phyloP scores from a whole-genome alignment of 2,329 filamentous ascomycete species.

The Aurifilum marmelostoma region DNA sequence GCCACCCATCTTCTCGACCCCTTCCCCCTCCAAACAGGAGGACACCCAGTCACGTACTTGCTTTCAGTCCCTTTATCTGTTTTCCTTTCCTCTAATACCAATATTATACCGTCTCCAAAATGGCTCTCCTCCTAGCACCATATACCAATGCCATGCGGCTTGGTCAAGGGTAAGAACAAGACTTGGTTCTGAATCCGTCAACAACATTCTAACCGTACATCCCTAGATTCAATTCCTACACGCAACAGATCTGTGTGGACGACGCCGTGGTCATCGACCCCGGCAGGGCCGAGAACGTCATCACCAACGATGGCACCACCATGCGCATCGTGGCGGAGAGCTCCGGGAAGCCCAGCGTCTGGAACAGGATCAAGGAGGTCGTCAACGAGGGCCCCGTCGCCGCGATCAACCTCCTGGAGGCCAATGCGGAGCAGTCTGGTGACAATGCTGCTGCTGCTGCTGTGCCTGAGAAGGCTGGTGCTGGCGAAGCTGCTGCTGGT shows the following conservation, averaged over 20 bases:
- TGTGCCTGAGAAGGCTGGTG: not conserved
- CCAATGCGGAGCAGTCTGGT: not conserved
- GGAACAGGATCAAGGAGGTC: slow-evolving; percentile 6
- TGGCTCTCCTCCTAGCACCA: slow-evolving; percentile 1
- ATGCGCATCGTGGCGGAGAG: slow-evolving; percentile 10
- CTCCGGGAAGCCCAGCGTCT: slow-evolving; percentile 3
- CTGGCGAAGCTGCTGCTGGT: not conserved
- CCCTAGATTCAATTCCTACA: slow-evolving; percentile 8
- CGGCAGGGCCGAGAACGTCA: not conserved
- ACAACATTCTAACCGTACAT: no score
- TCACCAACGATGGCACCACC: slow-evolving; percentile 5
- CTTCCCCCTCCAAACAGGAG: no score
- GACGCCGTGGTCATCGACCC: slow-evolving; percentile 7
- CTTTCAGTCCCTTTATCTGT: not conserved
- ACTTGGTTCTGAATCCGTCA: no score
- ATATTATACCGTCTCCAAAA: not conserved
- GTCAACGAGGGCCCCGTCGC: slow-evolving; percentile 6
- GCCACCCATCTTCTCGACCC: no score
- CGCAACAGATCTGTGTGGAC: slow-evolving; percentile 4
- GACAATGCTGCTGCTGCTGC: not conserved
- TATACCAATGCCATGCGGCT: slow-evolving; percentile 12
- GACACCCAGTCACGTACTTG: not conserved
- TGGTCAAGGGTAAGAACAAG: slow-evolving; percentile 1
- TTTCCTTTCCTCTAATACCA: no score
- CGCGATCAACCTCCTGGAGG: not conserved